Percentiles rank a stretch among this genome's conserved stretches.
Evolutionary conservation across 2,329 filamentous ascomycete genomes (phyloP).

Genomic region (Pseudogymnoascus sp.): DNA sequence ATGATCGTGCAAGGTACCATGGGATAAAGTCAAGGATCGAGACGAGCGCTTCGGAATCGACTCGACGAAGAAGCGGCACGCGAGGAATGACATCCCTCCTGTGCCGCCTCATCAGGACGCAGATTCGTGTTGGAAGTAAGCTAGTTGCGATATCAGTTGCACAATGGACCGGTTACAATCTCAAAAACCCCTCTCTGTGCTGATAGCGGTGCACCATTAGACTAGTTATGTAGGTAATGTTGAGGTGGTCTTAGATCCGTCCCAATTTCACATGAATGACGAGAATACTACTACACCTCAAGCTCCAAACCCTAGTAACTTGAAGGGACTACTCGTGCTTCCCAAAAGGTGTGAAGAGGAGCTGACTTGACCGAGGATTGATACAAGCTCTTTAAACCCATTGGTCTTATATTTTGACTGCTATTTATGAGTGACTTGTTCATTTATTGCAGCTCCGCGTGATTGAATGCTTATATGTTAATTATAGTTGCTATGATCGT

Average conservation of each 20-base stretch:
- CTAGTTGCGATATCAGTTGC: not conserved
- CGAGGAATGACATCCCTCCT: conserved; percentile 42
- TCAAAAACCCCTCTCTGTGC: not conserved
- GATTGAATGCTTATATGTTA: too few relatives aligned
- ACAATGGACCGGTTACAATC: not conserved
- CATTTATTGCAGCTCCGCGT: too few relatives aligned
- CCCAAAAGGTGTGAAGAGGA: too few relatives aligned
- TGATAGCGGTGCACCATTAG: not conserved
- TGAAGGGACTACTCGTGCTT: not conserved
- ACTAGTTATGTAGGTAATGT: not conserved
- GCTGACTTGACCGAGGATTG: not conserved
- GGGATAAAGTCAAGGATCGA: conserved; percentile 35
- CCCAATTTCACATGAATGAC: not conserved
- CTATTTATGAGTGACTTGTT: too few relatives aligned
- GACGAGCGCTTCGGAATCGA: conserved; percentile 46
- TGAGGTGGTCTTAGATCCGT: not conserved
- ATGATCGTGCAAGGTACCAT: conserved; percentile 27
- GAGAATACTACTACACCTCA: not conserved
- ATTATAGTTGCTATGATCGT: too few relatives aligned
- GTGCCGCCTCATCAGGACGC: conserved; percentile 38
- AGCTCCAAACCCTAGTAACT: not conserved
- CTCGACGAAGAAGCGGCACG: conserved; percentile 41
- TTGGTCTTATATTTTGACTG: too few relatives aligned
- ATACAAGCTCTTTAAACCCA: not conserved
- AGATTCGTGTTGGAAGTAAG: conserved; percentile 38